Evolutionary conservation across 2,329 filamentous ascomycete species (phyloP).

Genomic region (Thelonectria olida): DNA sequence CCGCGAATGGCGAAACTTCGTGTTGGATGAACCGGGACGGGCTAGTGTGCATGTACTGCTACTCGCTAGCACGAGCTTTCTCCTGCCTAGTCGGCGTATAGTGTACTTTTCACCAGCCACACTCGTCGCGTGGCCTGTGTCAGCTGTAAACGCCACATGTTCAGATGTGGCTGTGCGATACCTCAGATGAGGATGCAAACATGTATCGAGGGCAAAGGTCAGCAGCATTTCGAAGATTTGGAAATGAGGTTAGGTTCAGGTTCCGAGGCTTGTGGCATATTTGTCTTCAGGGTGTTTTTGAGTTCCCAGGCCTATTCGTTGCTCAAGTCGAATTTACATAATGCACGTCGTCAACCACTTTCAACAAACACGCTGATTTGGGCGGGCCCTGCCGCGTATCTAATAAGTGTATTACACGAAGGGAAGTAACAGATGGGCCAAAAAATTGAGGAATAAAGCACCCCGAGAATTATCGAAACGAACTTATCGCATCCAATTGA

Average conservation of each 20-base stretch:
- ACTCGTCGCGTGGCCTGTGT: background rate
- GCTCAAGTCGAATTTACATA: background rate
- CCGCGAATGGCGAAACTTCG: slow-evolving; percentile 30
- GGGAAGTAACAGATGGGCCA: no score
- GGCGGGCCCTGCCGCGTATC: no score
- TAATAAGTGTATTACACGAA: no score
- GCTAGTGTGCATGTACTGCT: slow-evolving; percentile 23
- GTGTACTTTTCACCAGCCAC: slow-evolving; percentile 5
- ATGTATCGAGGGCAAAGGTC: background rate
- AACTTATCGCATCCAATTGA: no score
- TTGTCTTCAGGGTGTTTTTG: background rate
- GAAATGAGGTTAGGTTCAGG: background rate
- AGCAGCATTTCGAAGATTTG: background rate
- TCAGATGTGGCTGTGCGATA: background rate
- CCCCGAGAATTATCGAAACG: no score
- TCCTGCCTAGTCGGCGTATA: background rate
- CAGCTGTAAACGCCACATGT: background rate
- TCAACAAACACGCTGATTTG: no score
- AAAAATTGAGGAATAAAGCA: no score
- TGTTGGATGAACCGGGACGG: slow-evolving; percentile 24
- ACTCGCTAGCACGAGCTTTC: slow-evolving; percentile 4
- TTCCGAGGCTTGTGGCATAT: background rate
- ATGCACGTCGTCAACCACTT: background rate
- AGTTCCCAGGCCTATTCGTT: background rate
- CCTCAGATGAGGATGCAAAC: background rate